Evolutionary conservation across 2,329 filamentous ascomycete genomes (phyloP).

Genomic region (Aspergillus sp.): DNA sequence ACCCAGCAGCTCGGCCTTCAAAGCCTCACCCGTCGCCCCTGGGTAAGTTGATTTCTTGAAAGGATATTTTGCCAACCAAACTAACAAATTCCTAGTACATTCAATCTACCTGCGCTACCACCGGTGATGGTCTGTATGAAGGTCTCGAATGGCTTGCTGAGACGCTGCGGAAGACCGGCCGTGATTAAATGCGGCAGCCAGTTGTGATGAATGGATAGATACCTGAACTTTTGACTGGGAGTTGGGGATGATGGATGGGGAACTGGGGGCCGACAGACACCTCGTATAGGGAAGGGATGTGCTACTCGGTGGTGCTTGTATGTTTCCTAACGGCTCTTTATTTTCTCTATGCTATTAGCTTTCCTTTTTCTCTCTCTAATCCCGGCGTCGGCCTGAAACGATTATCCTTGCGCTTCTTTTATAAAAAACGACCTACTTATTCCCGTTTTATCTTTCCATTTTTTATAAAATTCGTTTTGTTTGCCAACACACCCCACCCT

Average conservation of each 20-base stretch:
- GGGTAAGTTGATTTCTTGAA: conserved; percentile 68
- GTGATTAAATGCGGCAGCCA: conserved; percentile 42
- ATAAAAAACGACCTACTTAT: conserved; percentile 22
- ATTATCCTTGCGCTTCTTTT: conserved; percentile 23
- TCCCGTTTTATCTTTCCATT: conserved; percentile 14
- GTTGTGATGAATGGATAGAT: conserved; percentile 33
- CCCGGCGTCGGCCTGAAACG: conserved; percentile 32
- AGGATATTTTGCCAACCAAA: background rate
- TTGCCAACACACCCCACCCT: background rate
- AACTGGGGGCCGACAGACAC: conserved; percentile 32
- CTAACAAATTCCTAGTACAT: conserved; percentile 68
- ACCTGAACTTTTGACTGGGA: conserved; percentile 37
- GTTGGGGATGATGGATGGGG: conserved; percentile 38
- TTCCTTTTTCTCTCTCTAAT: conserved; percentile 37
- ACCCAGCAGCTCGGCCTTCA: conserved; percentile 99
- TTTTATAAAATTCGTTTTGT: conserved; percentile 18
- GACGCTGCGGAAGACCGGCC: conserved; percentile 71
- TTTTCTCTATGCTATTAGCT: conserved; percentile 43
- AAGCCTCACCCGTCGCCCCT: conserved; percentile 96
- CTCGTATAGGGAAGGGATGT: conserved; percentile 31
- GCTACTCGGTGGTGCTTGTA: conserved; percentile 34
- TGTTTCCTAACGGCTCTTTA: conserved; percentile 39
- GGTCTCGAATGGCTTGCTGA: conserved; percentile 92
- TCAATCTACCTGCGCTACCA: conserved; percentile 98
- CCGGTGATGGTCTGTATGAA: conserved; percentile 98